Conservation (phyloP, 2,329 filamentous ascomycete genomes). For the Seiridium cupressi region DNA sequence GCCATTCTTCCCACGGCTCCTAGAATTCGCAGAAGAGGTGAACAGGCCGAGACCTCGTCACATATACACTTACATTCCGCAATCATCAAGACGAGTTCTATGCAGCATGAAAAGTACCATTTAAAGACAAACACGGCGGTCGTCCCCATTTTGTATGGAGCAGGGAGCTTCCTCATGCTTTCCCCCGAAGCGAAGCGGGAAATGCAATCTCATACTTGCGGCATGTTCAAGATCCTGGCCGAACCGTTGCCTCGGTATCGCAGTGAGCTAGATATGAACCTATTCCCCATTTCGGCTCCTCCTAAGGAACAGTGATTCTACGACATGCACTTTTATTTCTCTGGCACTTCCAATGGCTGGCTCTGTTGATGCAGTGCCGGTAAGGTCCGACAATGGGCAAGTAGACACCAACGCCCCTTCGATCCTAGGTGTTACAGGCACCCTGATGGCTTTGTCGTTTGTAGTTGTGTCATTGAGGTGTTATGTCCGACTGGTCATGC, state of each 20-base stretch:
- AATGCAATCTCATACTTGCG: too few species aligned
- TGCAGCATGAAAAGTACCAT: too few species aligned
- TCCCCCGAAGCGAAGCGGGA: too few species aligned
- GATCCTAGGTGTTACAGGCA: not conserved
- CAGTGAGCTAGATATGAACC: not conserved
- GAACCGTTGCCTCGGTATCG: not conserved
- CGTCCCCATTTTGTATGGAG: too few species aligned
- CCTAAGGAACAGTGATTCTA: not conserved
- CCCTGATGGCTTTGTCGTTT: constrained; percentile 2
- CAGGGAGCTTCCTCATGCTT: too few species aligned
- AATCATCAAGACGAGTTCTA: too few species aligned
- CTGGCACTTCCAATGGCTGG: not conserved
- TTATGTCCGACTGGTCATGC: not conserved
- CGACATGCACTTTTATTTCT: not conserved
- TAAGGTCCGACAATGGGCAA: not conserved
- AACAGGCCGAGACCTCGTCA: too few species aligned
- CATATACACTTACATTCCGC: too few species aligned
- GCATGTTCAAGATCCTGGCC: not conserved
- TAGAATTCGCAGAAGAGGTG: too few species aligned
- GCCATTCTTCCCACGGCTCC: too few species aligned
- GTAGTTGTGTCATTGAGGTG: not conserved
- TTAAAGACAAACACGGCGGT: too few species aligned
- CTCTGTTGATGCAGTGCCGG: not conserved
- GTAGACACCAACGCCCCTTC: not conserved
- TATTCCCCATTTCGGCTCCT: not conserved